Evolutionary conservation across 2,329 filamentous ascomycete genomes (phyloP).

Genomic region (Fusarium gaditjirri): DNA sequence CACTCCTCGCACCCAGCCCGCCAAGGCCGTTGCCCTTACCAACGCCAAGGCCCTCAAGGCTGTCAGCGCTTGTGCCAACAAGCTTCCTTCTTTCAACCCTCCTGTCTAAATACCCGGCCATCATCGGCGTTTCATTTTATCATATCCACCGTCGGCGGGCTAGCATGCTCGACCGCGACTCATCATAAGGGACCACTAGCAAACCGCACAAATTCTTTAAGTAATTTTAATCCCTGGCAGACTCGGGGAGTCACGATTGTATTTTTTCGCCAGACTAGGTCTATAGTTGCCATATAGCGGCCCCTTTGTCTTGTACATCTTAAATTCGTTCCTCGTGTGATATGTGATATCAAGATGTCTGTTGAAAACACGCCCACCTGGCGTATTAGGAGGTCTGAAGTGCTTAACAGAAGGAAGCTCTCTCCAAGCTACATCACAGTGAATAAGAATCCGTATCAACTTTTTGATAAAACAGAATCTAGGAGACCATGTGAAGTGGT

Average conservation of each 20-base stretch:
- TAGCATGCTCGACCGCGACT: not conserved
- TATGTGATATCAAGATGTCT: not conserved
- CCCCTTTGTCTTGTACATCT: constrained; percentile 19
- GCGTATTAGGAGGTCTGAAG: not conserved
- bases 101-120: constrained; percentile 23
- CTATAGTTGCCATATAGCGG: constrained; percentile 39
- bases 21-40: constrained; percentile 31
- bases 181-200: constrained; percentile 34
- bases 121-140: constrained; percentile 23
- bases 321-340: not conserved
- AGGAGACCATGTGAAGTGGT: not conserved
- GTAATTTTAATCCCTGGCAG: constrained; percentile 40
- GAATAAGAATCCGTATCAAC: not conserved
- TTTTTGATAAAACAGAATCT: not conserved
- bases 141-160: not conserved
- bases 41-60: constrained; percentile 34
- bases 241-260: constrained; percentile 36
- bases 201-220: constrained; percentile 39
- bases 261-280: constrained; percentile 39
- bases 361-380: not conserved
- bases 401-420: not conserved
- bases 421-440: not conserved
- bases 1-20: constrained; percentile 25
- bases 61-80: constrained; percentile 30
- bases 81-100: constrained; percentile 34